phyloP scores from a whole-genome alignment of 371 early-diverging fungal genomes.

The Zychaea mexicana region DNA sequence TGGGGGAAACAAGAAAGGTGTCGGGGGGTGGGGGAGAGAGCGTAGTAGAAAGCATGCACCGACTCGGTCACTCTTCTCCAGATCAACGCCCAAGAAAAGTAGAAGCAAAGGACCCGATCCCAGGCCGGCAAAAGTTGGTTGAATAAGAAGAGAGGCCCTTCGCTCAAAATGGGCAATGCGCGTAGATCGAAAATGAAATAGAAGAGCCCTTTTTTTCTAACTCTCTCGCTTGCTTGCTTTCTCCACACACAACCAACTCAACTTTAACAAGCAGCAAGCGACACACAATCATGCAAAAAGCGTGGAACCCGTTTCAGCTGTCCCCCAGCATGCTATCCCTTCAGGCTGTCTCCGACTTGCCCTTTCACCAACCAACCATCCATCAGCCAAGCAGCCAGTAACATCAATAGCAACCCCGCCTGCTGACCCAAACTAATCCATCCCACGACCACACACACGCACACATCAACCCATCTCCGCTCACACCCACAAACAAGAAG shows the following conservation, averaged over 20 bases:
- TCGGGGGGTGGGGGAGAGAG: neutral
- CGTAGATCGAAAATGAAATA: conserved; percentile 1
- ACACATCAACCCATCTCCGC: neutral
- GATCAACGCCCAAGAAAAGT: too few species aligned
- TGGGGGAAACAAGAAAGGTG: too few species aligned
- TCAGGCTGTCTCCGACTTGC: neutral
- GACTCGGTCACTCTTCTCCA: neutral
- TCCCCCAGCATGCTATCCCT: neutral
- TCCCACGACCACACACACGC: too few species aligned
- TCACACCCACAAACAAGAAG: neutral
- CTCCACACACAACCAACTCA: neutral
- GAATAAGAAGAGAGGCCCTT: neutral
- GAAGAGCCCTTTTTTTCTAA: neutral
- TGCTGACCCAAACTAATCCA: too few species aligned
- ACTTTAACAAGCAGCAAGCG: too few species aligned
- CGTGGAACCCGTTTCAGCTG: neutral
- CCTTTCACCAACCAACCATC: too few species aligned
- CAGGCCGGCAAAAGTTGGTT: neutral
- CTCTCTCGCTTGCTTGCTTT: too few species aligned
- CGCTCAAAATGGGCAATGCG: neutral
- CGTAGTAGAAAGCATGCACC: neutral
- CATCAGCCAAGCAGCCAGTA: too few species aligned
- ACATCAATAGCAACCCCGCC: neutral
- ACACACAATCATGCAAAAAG: neutral
- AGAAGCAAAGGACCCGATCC: neutral